These are phyloP conservation scores for Pleurotus cornucopiae DNA, from an alignment of 768 basidiomycete genomes.

Conservation along the genomic window DNA sequence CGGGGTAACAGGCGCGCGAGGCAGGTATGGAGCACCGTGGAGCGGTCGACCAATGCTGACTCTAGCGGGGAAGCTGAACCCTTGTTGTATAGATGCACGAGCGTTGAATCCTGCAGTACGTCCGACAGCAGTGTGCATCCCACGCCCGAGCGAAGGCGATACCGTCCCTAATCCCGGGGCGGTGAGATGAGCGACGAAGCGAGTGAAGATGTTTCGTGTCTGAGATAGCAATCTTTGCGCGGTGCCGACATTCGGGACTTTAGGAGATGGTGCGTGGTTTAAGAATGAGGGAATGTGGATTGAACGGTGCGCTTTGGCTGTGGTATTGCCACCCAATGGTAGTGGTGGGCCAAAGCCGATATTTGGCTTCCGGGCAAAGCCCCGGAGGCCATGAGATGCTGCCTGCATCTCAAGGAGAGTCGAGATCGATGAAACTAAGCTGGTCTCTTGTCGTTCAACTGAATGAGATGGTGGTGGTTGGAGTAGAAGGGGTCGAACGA, in stretches of 20 bases:
- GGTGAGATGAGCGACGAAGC: conserved; percentile 53
- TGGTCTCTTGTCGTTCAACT: neutral
- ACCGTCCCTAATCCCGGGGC: conserved; percentile 44
- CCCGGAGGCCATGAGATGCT: conserved; percentile 43
- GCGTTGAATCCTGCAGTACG: conserved; percentile 23
- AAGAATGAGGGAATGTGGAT: conserved; percentile 41
- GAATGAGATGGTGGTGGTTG: neutral
- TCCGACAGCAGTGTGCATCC: conserved; percentile 13
- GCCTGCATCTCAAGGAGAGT: conserved; percentile 32
- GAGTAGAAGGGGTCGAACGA: neutral
- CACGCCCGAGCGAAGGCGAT: conserved; percentile 14
- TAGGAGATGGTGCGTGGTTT: conserved; percentile 27
- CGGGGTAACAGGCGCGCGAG: conserved; percentile 49
- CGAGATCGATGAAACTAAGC: neutral
- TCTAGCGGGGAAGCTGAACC: conserved; percentile 53
- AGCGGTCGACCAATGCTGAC: conserved; percentile 45
- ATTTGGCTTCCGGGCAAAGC: conserved; percentile 27
- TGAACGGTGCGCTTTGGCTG: conserved; percentile 28
- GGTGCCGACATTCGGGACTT: conserved; percentile 25
- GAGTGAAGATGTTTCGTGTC: conserved; percentile 51
- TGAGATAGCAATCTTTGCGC: conserved; percentile 46
- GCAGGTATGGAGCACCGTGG: conserved; percentile 43
- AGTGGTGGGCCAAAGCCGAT: neutral
- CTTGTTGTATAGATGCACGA: conserved; percentile 43
- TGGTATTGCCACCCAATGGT: conserved; percentile 22